Evolutionary conservation across 2,329 filamentous ascomycete genomes (phyloP).

Genomic region (Penicillium sp.): DNA sequence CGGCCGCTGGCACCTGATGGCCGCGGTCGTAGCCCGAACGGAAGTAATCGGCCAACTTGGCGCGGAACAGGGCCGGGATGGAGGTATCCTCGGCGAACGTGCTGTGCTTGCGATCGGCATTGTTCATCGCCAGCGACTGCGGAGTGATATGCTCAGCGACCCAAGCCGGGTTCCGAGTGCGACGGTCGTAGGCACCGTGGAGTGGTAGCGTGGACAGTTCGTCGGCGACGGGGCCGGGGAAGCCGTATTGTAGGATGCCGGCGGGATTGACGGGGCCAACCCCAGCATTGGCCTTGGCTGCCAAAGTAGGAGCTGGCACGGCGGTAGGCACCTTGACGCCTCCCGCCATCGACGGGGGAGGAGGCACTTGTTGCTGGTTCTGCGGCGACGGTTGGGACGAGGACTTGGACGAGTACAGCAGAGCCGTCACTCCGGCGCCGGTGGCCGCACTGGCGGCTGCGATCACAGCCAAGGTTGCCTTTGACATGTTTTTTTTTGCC

Average conservation of each 20-base stretch:
- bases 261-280: conserved; percentile 60
- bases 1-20: conserved; percentile 93
- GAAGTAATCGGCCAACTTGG: conserved; percentile 87
- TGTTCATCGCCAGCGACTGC: conserved; percentile 65
- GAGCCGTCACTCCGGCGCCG: conserved; percentile 65
- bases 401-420: conserved; percentile 56
- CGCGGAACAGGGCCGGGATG: conserved; percentile 82
- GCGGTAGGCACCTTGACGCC: conserved; percentile 28
- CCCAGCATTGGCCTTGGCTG: conserved; percentile 7
- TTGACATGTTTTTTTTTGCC: conserved; percentile 57
- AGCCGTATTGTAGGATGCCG: conserved; percentile 78
- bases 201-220: conserved; percentile 70
- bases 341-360: conserved; percentile 24
- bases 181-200: conserved; percentile 83
- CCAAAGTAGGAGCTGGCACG: conserved; percentile 18
- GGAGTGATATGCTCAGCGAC: conserved; percentile 95
- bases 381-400: not conserved
- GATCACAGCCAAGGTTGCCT: conserved; percentile 67
- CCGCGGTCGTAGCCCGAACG: conserved; percentile 91
- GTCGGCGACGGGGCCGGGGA: conserved; percentile 85
- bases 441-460: conserved; percentile 70
- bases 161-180: conserved; percentile 87
- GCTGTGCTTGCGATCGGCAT: conserved; percentile 79
- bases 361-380: conserved; percentile 22
- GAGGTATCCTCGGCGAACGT: conserved; percentile 72